Base-by-base conservation (phyloP, 2,329 filamentous ascomycete species). In the Beauveria varroae region DNA sequence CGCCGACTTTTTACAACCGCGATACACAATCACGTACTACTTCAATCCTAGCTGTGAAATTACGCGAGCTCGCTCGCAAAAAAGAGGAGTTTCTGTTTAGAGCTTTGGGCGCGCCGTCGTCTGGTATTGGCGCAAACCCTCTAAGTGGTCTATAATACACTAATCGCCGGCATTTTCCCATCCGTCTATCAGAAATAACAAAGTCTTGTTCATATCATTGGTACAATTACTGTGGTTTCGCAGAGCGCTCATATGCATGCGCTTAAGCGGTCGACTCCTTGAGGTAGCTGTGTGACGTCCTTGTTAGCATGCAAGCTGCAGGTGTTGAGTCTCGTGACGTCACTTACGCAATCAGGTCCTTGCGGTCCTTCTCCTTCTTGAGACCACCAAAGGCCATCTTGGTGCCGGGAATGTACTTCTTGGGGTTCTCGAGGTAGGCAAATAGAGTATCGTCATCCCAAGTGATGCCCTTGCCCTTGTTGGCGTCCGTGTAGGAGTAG, bases 351-450 rank as follows among this genome's bases (percentile, higher is more conserved):
- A 99, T 96, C 73, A 99, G 85, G 80, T 99, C 93, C 79, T 98
- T 96, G 78, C 95, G 87, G 84, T 98, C 95, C 90, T 98, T 98
- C 76, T 87, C 86, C 91, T 99, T 99, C 93, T 99, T 99, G 75
- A 99, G 86, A 79, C 95, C 95, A 82, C 95, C 95, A 77, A 98
- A 99, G 73, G 95, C 95, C 95, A 99, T 99, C 91, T 98, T 99
- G 83, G 95, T 99, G 71, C 95, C 95, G 70, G 95, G 95, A 68
- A 99, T 97, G 87, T 93, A 99, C 86, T 98, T 98, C 89, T 99
- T 99, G 82, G 95, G 95, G 89, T 98, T 98, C 87, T 99, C 95
- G 74, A 99, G 93, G 88, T 99, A 99, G 69, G 88, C 85, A 81
- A 96, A 98, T 72, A 99, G 86, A 78, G 90, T 89, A 67, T 86